A percentile compares a stretch with the other conserved stretches of the same genome.
Conservation (phyloP, 257 asterid genomes). For the Solanum neorickii region DNA sequence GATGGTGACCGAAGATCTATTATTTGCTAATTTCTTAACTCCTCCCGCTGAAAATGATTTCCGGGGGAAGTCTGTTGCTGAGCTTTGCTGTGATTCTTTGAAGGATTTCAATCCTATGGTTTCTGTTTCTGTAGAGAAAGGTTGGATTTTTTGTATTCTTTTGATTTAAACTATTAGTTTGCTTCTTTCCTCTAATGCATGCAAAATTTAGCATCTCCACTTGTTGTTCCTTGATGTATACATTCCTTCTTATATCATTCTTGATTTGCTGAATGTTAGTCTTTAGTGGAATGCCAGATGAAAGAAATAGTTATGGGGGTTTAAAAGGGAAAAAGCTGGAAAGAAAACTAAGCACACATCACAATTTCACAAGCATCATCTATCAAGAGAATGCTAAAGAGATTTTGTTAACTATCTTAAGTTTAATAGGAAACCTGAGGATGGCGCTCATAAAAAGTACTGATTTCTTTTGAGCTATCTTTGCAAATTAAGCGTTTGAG, state of each 20-base stretch:
- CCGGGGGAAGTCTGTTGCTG: slow-evolving; percentile 65
- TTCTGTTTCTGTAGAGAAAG: slow-evolving; percentile 75
- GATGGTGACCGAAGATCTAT: slow-evolving; percentile 44
- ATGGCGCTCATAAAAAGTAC: not conserved
- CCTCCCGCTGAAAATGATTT: slow-evolving; percentile 35
- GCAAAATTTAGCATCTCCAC: not conserved
- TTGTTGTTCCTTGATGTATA: not conserved
- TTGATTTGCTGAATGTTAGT: not conserved
- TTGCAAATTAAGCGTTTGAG: not conserved
- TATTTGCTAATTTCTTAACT: slow-evolving; percentile 70
- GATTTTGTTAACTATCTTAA: not conserved
- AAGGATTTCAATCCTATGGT: slow-evolving; percentile 97
- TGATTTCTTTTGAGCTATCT: not conserved
- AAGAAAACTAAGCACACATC: not conserved
- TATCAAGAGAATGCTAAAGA: not conserved
- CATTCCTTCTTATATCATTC: not conserved
- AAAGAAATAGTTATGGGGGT: not conserved
- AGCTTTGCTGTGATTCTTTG: slow-evolving; percentile 82
- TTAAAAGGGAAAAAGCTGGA: not conserved
- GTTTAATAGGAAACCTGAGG: not conserved
- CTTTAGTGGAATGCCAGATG: not conserved
- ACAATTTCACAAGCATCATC: not conserved
- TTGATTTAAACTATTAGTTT: not conserved
- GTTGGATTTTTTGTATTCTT: slow-evolving; percentile 14
- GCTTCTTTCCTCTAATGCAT: not conserved